Evolutionary conservation across 2,329 filamentous ascomycete species (phyloP).

Genomic region (Orbilia ellipsospora): DNA sequence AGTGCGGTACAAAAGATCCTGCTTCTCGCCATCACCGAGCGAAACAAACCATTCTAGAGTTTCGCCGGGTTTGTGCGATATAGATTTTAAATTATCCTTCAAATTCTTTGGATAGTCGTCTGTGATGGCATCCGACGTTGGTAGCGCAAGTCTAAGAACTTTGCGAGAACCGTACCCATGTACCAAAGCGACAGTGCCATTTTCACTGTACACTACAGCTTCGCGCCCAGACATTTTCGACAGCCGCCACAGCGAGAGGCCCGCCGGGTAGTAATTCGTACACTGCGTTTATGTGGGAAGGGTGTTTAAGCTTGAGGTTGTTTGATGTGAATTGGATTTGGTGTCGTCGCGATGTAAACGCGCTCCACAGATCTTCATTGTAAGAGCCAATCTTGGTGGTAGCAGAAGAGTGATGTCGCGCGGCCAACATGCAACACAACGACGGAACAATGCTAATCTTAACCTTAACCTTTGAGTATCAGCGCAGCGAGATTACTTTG

Average conservation of each 20-base stretch:
- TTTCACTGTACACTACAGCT: slow-evolving; percentile 23
- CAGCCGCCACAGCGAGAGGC: slow-evolving; percentile 1
- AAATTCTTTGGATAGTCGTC: slow-evolving; percentile 33
- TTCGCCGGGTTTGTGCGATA: slow-evolving; percentile 26
- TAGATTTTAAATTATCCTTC: slow-evolving; percentile 5
- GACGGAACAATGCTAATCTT: too few relatives aligned
- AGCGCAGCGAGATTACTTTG: too few relatives aligned
- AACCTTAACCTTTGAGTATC: too few relatives aligned
- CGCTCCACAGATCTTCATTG: too few relatives aligned
- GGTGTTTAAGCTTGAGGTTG: too few relatives aligned
- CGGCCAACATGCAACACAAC: too few relatives aligned
- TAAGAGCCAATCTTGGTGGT: too few relatives aligned
- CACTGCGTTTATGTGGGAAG: too few relatives aligned
- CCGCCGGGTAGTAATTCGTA: not conserved
- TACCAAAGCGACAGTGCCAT: slow-evolving; percentile 12
- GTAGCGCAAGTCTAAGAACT: slow-evolving; percentile 14
- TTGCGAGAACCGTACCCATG: not conserved
- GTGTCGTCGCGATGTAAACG: too few relatives aligned
- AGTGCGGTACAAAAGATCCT: slow-evolving; percentile 8
- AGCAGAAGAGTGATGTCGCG: too few relatives aligned
- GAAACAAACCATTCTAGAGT: slow-evolving; percentile 31
- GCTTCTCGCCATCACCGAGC: not conserved
- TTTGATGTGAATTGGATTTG: too few relatives aligned
- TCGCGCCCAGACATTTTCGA: too few relatives aligned
- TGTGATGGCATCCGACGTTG: not conserved